A percentile compares a stretch with the other conserved stretches of the same genome.
Conservation (phyloP, 495 filamentous ascomycete species). For the Darksidea phi region DNA sequence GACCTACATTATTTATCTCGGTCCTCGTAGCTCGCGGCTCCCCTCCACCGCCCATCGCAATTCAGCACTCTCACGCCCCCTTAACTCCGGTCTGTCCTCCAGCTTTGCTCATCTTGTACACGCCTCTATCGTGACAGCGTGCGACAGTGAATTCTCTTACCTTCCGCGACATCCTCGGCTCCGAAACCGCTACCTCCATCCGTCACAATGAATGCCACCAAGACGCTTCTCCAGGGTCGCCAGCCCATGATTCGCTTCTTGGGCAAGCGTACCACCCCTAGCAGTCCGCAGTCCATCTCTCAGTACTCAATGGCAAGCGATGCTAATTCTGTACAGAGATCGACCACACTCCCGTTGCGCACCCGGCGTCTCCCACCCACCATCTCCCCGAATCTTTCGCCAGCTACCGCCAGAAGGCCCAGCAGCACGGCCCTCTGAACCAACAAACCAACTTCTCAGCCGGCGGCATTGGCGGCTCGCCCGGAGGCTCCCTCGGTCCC, state of each 20-base stretch:
- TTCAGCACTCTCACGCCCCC: neutral
- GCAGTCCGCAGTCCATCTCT: conserved; percentile 54
- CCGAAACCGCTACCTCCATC: conserved; percentile 15
- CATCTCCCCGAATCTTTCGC: conserved; percentile 74
- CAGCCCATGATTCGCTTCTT: conserved; percentile 78
- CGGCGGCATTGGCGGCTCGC: conserved; percentile 59
- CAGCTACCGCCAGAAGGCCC: conserved; percentile 84
- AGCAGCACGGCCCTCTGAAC: conserved; percentile 86
- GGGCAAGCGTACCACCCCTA: conserved; percentile 77
- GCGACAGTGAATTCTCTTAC: neutral
- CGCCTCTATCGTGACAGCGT: neutral
- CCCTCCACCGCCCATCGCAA: conserved; percentile 9
- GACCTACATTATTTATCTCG: neutral
- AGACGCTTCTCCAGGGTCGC: conserved; percentile 37
- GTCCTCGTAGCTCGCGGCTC: conserved; percentile 5
- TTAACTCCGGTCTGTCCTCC: neutral
- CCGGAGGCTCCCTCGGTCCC: conserved; percentile 68
- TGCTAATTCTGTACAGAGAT: conserved; percentile 50
- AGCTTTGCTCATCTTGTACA: conserved; percentile 1
- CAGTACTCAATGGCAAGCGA: neutral
- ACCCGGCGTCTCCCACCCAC: conserved; percentile 64
- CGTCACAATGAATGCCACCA: conserved; percentile 42
- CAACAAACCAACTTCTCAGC: conserved; percentile 49
- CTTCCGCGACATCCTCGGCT: neutral
- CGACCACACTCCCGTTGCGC: conserved; percentile 68